Evolutionary conservation across 2,329 filamentous ascomycete species (phyloP).

Genomic region (Hirsutella thompsonii): DNA sequence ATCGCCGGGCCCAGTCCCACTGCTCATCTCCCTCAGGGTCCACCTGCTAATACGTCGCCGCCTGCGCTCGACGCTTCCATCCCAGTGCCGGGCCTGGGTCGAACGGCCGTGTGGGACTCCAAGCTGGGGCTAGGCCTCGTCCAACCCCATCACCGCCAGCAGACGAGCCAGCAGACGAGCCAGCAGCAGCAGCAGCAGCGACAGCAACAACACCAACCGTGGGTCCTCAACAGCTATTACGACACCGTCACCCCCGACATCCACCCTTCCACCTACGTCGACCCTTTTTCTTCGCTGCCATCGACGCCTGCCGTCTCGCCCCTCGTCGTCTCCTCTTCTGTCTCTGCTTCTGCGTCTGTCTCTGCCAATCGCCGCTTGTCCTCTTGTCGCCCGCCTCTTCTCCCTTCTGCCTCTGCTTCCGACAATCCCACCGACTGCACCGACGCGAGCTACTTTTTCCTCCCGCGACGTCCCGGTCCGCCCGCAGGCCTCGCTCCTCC

Average conservation of each 20-base stretch:
- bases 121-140: neutral
- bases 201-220: neutral
- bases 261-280: constrained; percentile 11
- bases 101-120: neutral
- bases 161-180: too few species aligned
- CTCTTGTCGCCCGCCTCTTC: neutral
- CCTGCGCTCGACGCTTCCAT: neutral
- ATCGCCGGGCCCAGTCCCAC: neutral
- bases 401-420: neutral
- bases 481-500: neutral
- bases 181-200: neutral
- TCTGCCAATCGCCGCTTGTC: neutral
- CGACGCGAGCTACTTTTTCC: neutral
- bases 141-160: too few species aligned
- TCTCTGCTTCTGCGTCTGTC: neutral
- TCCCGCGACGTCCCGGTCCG: neutral
- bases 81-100: neutral
- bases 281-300: constrained; percentile 2
- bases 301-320: neutral
- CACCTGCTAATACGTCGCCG: too few species aligned
- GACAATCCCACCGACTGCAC: neutral
- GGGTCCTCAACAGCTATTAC: neutral
- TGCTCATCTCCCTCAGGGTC: neutral
- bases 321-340: neutral
- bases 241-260: constrained; percentile 15